Evolutionary conservation across 768 basidiomycete species (phyloP).

Genomic region (Cystofilobasidium ferigula): DNA sequence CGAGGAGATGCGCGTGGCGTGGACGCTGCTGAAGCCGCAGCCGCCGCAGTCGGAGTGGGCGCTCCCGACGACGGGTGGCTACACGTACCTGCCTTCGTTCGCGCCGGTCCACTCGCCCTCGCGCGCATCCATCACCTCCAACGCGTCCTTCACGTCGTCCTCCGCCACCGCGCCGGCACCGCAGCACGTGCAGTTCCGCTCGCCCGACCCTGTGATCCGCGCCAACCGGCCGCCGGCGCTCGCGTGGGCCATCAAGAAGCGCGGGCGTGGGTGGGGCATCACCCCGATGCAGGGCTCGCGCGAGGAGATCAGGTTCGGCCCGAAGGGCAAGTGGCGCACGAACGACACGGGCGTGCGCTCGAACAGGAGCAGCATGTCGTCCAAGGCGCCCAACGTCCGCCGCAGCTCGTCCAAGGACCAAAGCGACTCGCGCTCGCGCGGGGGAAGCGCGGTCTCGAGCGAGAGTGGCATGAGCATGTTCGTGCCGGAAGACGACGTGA

Average conservation of each 20-base stretch:
- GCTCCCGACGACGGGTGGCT: slow-evolving; percentile 22
- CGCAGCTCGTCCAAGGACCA: neutral
- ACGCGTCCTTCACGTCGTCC: slow-evolving; percentile 3
- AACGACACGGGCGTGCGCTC: slow-evolving; percentile 7
- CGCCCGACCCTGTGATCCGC: slow-evolving; percentile 10
- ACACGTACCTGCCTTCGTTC: slow-evolving; percentile 15
- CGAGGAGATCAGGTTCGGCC: slow-evolving; percentile 24
- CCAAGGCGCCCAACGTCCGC: neutral
- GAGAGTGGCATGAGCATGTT: neutral
- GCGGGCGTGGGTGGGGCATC: slow-evolving; percentile 23
- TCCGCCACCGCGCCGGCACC: neutral
- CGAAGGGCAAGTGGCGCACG: slow-evolving; percentile 25
- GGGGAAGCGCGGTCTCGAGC: neutral
- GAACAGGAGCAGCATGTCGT: slow-evolving; percentile 4
- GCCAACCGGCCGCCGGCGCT: slow-evolving; percentile 11
- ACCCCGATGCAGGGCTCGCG: slow-evolving; percentile 10
- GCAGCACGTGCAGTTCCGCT: neutral
- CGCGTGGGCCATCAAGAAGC: slow-evolving; percentile 17
- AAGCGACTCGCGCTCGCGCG: neutral
- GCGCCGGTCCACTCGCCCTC: neutral
- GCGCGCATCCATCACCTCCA: slow-evolving; percentile 1
- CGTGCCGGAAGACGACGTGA: neutral
- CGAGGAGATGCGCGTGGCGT: slow-evolving; percentile 20
- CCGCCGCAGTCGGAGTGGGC: slow-evolving; percentile 5
- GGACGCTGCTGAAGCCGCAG: slow-evolving; percentile 12